phyloP scores from a whole-genome alignment of 352 stramenopile genomes.

The Stramenopiles sp. region DNA sequence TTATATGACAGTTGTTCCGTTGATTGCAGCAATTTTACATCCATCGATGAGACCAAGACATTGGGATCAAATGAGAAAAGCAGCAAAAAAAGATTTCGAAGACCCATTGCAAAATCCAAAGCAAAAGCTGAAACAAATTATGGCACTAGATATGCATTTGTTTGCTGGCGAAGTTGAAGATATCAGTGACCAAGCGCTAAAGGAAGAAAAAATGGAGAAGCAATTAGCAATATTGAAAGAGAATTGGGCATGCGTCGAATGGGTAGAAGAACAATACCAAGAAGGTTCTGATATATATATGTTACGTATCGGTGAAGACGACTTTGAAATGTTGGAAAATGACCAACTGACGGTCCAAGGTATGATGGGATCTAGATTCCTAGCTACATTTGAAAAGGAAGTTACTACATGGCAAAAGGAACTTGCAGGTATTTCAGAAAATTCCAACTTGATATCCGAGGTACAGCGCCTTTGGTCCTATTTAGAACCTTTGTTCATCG shows the following conservation, averaged over 20 bases:
- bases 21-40: conserved; percentile 17
- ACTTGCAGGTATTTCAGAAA: conserved; percentile 68
- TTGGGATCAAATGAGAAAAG: conserved; percentile 70
- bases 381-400: conserved; percentile 78
- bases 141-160: conserved; percentile 75
- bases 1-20: conserved; percentile 19
- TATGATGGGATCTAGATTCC: conserved; percentile 86
- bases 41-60: conserved; percentile 66
- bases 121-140: conserved; percentile 59
- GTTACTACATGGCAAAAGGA: conserved; percentile 75
- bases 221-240: conserved; percentile 72
- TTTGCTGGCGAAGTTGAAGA: conserved; percentile 83
- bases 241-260: conserved; percentile 60
- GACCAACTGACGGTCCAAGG: conserved; percentile 81
- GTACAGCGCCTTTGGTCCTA: conserved; percentile 71
- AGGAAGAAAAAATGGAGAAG: conserved; percentile 92
- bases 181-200: conserved; percentile 74
- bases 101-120: conserved; percentile 71
- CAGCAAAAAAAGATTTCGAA: conserved; percentile 62
- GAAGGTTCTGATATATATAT: conserved; percentile 60
- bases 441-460: conserved; percentile 71
- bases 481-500: conserved; percentile 81
- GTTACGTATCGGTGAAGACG: conserved; percentile 60
- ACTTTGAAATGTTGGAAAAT: conserved; percentile 77
- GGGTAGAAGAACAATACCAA: conserved; percentile 73